These are phyloP conservation scores for Erodium moschatum DNA, from an alignment of 441 rosid genomes.

Conservation along the genomic window DNA sequence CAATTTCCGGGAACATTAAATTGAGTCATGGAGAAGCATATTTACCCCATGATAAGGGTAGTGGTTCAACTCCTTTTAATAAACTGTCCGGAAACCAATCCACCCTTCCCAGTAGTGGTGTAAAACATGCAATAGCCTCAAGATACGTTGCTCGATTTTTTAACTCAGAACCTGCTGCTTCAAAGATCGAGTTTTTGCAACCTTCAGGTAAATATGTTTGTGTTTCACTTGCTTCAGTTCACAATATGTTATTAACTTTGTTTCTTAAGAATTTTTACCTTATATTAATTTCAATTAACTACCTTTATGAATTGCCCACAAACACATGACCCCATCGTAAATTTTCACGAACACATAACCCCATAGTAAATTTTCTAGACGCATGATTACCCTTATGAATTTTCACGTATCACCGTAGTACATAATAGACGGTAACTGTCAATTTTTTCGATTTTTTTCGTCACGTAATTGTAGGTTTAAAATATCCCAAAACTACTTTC, in stretches of 20 bases:
- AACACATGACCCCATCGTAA: too few species aligned
- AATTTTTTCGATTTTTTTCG: too few species aligned
- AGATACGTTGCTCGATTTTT: slow-evolving; percentile 76
- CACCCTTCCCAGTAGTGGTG: slow-evolving; percentile 53
- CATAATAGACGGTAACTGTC: too few species aligned
- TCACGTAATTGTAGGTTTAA: too few species aligned
- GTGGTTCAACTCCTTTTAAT: slow-evolving; percentile 62
- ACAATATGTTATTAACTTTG: not conserved
- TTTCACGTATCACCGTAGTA: too few species aligned
- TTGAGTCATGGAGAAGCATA: slow-evolving; percentile 98
- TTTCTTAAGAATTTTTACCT: not conserved
- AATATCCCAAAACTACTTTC: too few species aligned
- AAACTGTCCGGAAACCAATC: slow-evolving; percentile 68
- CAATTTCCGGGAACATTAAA: slow-evolving; percentile 83
- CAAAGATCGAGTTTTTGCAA: slow-evolving; percentile 49
- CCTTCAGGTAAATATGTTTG: slow-evolving; percentile 41
- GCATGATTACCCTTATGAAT: too few species aligned
- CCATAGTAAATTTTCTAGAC: too few species aligned
- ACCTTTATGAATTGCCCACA: too few species aligned
- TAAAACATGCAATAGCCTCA: slow-evolving; percentile 75
- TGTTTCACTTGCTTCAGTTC: slow-evolving; percentile 8
- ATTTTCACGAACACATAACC: too few species aligned
- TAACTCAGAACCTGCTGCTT: slow-evolving; percentile 57
- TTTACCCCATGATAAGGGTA: slow-evolving; percentile 93
- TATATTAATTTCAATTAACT: not conserved